Percentiles rank a stretch among this genome's conserved stretches.
These are phyloP conservation scores for Globisporangium carolinianum DNA, from an alignment of 352 stramenopile genomes.

Conservation along the genomic window DNA sequence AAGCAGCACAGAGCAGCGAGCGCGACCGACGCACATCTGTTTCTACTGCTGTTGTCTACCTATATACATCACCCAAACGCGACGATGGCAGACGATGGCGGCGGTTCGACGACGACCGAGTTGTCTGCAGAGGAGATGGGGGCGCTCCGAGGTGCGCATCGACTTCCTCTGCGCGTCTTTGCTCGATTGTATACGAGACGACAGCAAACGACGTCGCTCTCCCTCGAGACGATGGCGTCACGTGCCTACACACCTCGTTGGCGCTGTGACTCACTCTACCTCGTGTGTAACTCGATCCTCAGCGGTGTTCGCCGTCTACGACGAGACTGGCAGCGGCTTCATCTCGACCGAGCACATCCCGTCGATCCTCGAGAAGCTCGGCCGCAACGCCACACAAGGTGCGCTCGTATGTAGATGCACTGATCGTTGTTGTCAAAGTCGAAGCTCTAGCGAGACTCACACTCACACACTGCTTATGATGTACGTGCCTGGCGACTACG, in stretches of 20 bases:
- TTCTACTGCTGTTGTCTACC: too few species aligned
- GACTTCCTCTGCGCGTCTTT: neutral
- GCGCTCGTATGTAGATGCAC: neutral
- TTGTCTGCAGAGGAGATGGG: constrained; percentile 70
- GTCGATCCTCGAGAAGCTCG: constrained; percentile 69
- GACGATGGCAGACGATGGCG: constrained; percentile 16
- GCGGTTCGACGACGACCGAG: constrained; percentile 13
- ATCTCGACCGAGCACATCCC: constrained; percentile 67
- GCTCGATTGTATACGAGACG: neutral
- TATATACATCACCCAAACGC: neutral
- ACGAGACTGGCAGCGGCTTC: constrained; percentile 45
- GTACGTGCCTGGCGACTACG: neutral
- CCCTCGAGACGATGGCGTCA: too few species aligned
- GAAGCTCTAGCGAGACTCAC: too few species aligned
- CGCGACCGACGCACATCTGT: too few species aligned
- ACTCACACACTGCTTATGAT: too few species aligned
- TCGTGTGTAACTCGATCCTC: neutral
- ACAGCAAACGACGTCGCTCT: neutral
- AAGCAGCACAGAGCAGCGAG: too few species aligned
- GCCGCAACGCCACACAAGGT: constrained; percentile 66
- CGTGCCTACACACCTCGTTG: too few species aligned
- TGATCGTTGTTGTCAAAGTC: neutral
- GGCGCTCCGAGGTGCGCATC: constrained; percentile 45
- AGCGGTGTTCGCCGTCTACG: constrained; percentile 81
- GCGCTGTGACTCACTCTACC: neutral